These are phyloP conservation scores for Mucuna pruriens DNA, from an alignment of 306 rosid species.

Conservation along the genomic window DNA sequence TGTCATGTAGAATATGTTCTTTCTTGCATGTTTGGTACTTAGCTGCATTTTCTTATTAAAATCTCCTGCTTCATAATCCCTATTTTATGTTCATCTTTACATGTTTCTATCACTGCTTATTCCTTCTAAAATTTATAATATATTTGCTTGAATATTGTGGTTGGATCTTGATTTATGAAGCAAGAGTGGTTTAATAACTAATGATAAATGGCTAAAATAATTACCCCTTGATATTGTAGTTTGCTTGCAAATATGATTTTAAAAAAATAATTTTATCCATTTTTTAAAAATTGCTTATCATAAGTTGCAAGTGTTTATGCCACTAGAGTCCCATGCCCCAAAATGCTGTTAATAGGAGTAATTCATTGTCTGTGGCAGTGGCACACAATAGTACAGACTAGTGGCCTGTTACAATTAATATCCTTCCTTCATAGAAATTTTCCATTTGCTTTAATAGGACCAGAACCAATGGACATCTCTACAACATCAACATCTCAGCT, in stretches of 20 bases:
- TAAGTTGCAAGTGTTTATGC: conserved; percentile 6
- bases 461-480: conserved; percentile 80
- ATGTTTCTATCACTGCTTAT: not conserved
- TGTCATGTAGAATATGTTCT: conserved; percentile 10
- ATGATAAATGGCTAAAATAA: not conserved
- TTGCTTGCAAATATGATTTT: conserved; percentile 15
- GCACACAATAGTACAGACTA: not conserved
- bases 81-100: conserved; percentile 32
- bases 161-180: conserved; percentile 27
- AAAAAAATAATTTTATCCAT: not conserved
- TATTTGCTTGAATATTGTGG: conserved; percentile 20
- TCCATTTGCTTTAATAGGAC: conserved; percentile 51
- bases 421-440: conserved; percentile 29
- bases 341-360: conserved; percentile 7
- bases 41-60: not conserved
- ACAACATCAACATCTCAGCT: conserved; percentile 62
- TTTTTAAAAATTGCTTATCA: not conserved
- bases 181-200: not conserved
- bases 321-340: not conserved
- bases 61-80: conserved; percentile 11
- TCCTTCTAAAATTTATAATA: not conserved
- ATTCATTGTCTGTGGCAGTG: conserved; percentile 1
- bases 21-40: conserved; percentile 35
- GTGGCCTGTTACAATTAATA: conserved; percentile 10
- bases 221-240: not conserved